Evolutionary conservation across 2,329 filamentous ascomycete genomes (phyloP).

Genomic region (Penicillium sp.): DNA sequence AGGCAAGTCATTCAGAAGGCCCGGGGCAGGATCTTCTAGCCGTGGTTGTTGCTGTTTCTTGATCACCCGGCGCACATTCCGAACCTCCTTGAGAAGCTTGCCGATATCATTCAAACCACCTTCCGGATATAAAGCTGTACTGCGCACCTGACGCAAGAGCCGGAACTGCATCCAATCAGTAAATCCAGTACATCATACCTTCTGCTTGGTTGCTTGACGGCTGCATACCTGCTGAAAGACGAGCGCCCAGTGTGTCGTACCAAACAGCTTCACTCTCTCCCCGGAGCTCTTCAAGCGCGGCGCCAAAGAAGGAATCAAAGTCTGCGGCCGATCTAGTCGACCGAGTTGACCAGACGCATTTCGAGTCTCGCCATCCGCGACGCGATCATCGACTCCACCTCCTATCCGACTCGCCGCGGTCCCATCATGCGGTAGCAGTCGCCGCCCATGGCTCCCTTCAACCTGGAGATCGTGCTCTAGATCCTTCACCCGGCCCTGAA

Average conservation of each 20-base stretch:
- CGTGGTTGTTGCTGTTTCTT: conserved; percentile 18
- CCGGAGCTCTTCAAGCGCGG: conserved; percentile 12
- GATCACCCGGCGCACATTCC: conserved; percentile 20
- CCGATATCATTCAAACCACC: conserved; percentile 13
- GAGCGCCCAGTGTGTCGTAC: conserved; percentile 17
- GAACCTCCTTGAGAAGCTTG: conserved; percentile 16
- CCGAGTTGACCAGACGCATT: not conserved
- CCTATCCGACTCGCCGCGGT: too few relatives aligned
- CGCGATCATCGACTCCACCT: too few relatives aligned
- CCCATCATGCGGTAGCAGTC: too few relatives aligned
- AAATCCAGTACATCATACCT: not conserved
- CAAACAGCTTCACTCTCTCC: conserved; percentile 12
- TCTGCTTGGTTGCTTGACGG: too few relatives aligned
- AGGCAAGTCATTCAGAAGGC: conserved; percentile 21
- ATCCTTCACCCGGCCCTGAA: conserved; percentile 11
- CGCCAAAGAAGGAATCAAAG: conserved; percentile 10
- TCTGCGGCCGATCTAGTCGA: conserved; percentile 4
- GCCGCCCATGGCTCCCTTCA: not conserved
- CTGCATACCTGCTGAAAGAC: conserved; percentile 14
- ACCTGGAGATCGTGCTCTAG: conserved; percentile 6
- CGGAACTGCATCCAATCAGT: conserved; percentile 9
- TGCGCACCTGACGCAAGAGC: conserved; percentile 12
- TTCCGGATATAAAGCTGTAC: conserved; percentile 8
- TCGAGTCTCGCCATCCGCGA: not conserved
- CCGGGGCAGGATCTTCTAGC: conserved; percentile 21